Percentiles rank a stretch among this genome's conserved stretches.
Conservation (phyloP, 2,329 filamentous ascomycete genomes). For the Aureobasidium melanogenum region DNA sequence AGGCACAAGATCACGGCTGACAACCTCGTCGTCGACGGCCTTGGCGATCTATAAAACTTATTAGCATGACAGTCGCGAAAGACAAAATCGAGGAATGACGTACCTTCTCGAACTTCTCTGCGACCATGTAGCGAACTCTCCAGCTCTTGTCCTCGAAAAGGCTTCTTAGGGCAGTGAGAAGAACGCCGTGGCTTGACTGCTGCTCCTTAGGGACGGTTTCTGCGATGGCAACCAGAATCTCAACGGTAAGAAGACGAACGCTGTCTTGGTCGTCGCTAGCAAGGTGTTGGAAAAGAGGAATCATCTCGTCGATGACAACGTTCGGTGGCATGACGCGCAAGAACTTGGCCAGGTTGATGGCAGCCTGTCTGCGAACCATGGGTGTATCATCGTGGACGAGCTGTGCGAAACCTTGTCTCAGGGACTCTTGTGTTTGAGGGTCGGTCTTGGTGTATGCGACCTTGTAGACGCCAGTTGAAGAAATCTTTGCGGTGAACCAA, state of each 20-base stretch:
- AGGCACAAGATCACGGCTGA: conserved; percentile 86
- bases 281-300: conserved; percentile 94
- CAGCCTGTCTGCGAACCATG: conserved; percentile 95
- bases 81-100: conserved; percentile 12
- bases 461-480: conserved; percentile 90
- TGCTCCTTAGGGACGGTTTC: conserved; percentile 98
- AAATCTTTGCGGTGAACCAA: conserved; percentile 99
- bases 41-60: conserved; percentile 68
- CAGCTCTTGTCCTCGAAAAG: conserved; percentile 99
- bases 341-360: conserved; percentile 94
- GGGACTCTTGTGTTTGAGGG: conserved; percentile 75
- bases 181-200: conserved; percentile 87
- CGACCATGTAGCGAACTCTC: conserved; percentile 98
- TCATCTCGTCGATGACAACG: conserved; percentile 96
- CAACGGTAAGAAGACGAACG: conserved; percentile 88
- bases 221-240: conserved; percentile 91
- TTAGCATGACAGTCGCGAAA: conserved; percentile 12
- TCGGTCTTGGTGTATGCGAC: conserved; percentile 88
- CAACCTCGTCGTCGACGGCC: conserved; percentile 94
- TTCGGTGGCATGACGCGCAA: conserved; percentile 91
- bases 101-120: conserved; percentile 95
- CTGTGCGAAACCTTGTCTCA: conserved; percentile 83
- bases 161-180: conserved; percentile 81
- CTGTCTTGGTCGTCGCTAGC: conserved; percentile 96
- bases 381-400: conserved; percentile 97